Percentiles rank a stretch among this genome's conserved stretches.
Evolutionary conservation across 441 rosid genomes (phyloP).

Genomic region (Aquilaria agallochum): DNA sequence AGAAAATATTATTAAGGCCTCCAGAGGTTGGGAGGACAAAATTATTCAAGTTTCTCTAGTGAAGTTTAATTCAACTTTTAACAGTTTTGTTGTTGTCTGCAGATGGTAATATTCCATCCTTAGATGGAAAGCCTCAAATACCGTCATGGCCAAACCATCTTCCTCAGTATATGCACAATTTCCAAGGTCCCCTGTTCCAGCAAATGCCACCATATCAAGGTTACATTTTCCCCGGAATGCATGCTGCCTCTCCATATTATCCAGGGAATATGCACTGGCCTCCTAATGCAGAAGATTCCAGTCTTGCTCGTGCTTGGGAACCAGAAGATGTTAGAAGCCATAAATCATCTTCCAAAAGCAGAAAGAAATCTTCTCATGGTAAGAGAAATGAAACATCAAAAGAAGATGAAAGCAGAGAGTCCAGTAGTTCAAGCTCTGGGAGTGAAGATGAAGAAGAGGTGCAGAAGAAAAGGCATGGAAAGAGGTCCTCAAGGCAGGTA

Average conservation of each 20-base stretch:
- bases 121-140: slow-evolving; percentile 46
- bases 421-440: slow-evolving; percentile 47
- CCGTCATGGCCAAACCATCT: slow-evolving; percentile 72
- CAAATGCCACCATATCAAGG: slow-evolving; percentile 65
- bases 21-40: no score
- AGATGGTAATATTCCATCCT: slow-evolving; percentile 40
- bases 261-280: slow-evolving; percentile 80
- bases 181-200: slow-evolving; percentile 61
- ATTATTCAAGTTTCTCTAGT: no score
- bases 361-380: slow-evolving; percentile 42
- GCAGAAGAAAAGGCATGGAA: slow-evolving; percentile 51
- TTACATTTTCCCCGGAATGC: slow-evolving; percentile 76
- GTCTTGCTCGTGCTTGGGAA: slow-evolving; percentile 33
- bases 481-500: slow-evolving; percentile 82
- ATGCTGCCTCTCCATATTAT: slow-evolving; percentile 58
- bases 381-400: slow-evolving; percentile 37
- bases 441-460: slow-evolving; percentile 36
- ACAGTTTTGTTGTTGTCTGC: slow-evolving; percentile 12
- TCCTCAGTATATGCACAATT: slow-evolving; percentile 79
- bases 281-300: slow-evolving; percentile 50
- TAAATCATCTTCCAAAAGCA: slow-evolving; percentile 57
- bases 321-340: slow-evolving; percentile 31
- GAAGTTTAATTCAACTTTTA: no score
- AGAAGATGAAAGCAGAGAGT: slow-evolving; percentile 48
- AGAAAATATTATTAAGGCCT: no score